phyloP scores from a whole-genome alignment of 169 alveolate species.

The Plasmodium knowlesi region DNA sequence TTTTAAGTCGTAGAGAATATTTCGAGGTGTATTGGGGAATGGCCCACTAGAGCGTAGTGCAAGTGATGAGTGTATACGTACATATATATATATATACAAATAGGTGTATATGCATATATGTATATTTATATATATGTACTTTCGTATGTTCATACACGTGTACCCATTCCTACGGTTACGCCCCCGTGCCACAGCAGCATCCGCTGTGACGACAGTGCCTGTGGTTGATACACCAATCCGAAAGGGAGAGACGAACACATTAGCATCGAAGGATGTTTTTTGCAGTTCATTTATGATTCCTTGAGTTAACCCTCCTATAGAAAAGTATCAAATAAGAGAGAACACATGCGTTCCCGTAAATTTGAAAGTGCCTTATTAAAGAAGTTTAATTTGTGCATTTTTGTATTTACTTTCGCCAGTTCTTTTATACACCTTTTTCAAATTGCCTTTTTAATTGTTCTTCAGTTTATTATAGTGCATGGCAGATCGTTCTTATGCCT shows the following conservation, averaged over 20 bases:
- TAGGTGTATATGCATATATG: background rate
- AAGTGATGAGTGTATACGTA: background rate
- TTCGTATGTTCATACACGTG: background rate
- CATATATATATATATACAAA: too few species aligned
- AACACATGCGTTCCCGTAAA: background rate
- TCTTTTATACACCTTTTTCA: background rate
- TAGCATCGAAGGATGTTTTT: conserved; percentile 7
- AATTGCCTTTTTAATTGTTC: background rate
- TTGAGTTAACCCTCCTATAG: background rate
- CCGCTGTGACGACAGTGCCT: background rate
- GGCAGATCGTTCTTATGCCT: background rate
- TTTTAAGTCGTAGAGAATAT: conserved; percentile 20
- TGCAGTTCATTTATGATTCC: background rate
- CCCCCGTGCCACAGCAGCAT: background rate
- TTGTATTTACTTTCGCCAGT: background rate
- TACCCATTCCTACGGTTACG: background rate
- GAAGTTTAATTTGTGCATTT: background rate
- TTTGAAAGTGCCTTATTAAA: background rate
- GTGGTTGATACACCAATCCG: background rate
- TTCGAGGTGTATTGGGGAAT: conserved; percentile 1
- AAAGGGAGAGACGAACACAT: background rate
- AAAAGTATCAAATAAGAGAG: background rate
- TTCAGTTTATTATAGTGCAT: background rate
- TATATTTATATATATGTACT: background rate
- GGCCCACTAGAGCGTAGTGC: conserved; percentile 9